Conservation (phyloP, 1,139 yeast species). For the Sugiyamaella paludigena region DNA sequence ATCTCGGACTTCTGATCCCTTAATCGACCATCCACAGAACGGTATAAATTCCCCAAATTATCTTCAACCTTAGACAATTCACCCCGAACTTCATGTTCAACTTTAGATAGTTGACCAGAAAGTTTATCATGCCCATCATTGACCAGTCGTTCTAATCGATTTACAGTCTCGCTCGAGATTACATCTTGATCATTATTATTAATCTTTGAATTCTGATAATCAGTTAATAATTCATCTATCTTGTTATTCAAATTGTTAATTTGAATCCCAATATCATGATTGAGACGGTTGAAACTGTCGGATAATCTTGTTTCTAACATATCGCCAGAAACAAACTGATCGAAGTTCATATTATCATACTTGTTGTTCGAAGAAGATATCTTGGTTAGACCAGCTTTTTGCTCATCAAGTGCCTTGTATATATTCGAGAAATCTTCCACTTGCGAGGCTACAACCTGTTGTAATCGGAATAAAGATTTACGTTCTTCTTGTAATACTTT, state of each 20-base stretch:
- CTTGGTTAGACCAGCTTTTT: not conserved
- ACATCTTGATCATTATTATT: not conserved
- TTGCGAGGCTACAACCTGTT: slow-evolving; percentile 10
- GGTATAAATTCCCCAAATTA: slow-evolving; percentile 3
- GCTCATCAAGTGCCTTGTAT: slow-evolving; percentile 13
- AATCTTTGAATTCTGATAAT: not conserved
- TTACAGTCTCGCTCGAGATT: not conserved
- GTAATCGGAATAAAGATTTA: slow-evolving; percentile 3
- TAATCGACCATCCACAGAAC: slow-evolving; percentile 10
- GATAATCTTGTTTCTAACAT: slow-evolving; percentile 12
- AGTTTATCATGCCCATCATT: slow-evolving; percentile 4
- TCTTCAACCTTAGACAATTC: not conserved
- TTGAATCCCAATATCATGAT: slow-evolving; percentile 9
- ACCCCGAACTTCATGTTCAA: slow-evolving; percentile 3
- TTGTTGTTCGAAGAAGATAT: slow-evolving; percentile 9
- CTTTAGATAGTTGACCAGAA: slow-evolving; percentile 5
- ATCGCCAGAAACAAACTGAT: slow-evolving; percentile 14
- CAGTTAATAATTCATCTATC: slow-evolving; percentile 12
- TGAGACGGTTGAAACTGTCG: slow-evolving; percentile 12
- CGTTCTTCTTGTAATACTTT: slow-evolving; percentile 9
- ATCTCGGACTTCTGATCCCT: slow-evolving; percentile 10
- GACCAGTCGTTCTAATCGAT: slow-evolving; percentile 1
- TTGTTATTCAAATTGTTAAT: slow-evolving; percentile 15
- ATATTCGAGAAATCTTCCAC: slow-evolving; percentile 14
- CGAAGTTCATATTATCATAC: slow-evolving; percentile 7